phyloP scores from a whole-genome alignment of 306 rosid species.

The Sphenostylis stenocarpa region DNA sequence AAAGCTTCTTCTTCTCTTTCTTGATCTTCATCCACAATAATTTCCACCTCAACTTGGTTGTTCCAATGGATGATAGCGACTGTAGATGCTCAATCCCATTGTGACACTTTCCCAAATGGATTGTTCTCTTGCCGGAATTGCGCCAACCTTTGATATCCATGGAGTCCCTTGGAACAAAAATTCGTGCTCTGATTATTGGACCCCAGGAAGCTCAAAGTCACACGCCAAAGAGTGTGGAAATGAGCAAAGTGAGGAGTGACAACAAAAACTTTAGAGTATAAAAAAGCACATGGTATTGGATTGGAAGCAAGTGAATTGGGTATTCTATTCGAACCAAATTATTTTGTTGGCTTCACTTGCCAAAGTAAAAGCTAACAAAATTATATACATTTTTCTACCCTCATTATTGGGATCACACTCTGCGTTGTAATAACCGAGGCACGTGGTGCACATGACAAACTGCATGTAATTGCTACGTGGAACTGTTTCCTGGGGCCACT shows the following conservation, averaged over 20 bases:
- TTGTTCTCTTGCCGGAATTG: slow-evolving; percentile 35
- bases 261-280: neutral
- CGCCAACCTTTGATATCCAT: slow-evolving; percentile 47
- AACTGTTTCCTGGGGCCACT: no score
- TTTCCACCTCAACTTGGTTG: slow-evolving; percentile 36
- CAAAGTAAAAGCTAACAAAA: slow-evolving; percentile 5
- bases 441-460: slow-evolving; percentile 22
- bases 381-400: neutral
- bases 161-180: neutral
- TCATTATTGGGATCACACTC: slow-evolving; percentile 13
- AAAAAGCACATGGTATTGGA: neutral
- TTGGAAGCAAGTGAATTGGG: neutral
- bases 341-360: neutral
- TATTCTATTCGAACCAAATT: neutral
- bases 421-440: neutral
- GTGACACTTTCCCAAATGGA: slow-evolving; percentile 35
- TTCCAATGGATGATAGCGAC: neutral
- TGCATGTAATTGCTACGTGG: neutral
- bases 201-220: neutral
- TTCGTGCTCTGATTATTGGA: neutral
- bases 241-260: neutral
- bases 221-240: slow-evolving; percentile 7
- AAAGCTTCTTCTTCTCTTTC: slow-evolving; percentile 47
- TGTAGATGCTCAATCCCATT: slow-evolving; percentile 3
- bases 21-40: slow-evolving; percentile 39